Evolutionary conservation across 495 filamentous ascomycete species (phyloP).

Genomic region (Aspergillus hancockii): DNA sequence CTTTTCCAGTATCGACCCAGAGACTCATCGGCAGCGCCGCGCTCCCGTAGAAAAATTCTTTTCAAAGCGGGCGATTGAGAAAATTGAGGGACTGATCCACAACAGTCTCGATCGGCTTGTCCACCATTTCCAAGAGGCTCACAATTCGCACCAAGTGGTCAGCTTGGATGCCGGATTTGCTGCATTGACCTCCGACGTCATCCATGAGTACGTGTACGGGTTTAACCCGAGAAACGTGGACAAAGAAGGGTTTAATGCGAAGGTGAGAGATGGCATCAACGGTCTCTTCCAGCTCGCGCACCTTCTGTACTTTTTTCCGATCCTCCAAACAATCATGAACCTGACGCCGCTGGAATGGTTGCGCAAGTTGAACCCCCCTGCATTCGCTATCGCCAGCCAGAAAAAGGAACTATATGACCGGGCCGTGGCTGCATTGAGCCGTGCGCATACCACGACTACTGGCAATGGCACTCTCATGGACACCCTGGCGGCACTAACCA

Average conservation of each 20-base stretch:
- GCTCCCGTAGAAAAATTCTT: conserved; percentile 29
- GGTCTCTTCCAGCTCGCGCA: conserved; percentile 20
- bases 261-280: conserved; percentile 26
- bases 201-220: conserved; percentile 30
- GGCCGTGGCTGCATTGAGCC: conserved; percentile 6
- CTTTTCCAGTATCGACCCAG: conserved; percentile 24
- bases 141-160: conserved; percentile 16
- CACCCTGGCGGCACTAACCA: background rate
- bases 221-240: conserved; percentile 26
- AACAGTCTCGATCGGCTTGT: conserved; percentile 20
- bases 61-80: conserved; percentile 23
- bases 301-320: conserved; percentile 22
- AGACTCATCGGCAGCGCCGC: conserved; percentile 30
- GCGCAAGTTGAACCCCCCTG: conserved; percentile 13
- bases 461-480: background rate
- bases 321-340: conserved; percentile 17
- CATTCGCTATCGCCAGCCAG: conserved; percentile 15
- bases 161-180: conserved; percentile 27
- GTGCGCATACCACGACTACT: conserved; percentile 11
- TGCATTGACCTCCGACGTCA: conserved; percentile 28
- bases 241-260: conserved; percentile 24
- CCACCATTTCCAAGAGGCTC: conserved; percentile 13
- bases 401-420: conserved; percentile 14
- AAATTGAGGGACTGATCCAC: conserved; percentile 15
- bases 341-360: conserved; percentile 16